phyloP scores from a whole-genome alignment of 2,329 filamentous ascomycete species.

The Arthrobotrys conoides region DNA sequence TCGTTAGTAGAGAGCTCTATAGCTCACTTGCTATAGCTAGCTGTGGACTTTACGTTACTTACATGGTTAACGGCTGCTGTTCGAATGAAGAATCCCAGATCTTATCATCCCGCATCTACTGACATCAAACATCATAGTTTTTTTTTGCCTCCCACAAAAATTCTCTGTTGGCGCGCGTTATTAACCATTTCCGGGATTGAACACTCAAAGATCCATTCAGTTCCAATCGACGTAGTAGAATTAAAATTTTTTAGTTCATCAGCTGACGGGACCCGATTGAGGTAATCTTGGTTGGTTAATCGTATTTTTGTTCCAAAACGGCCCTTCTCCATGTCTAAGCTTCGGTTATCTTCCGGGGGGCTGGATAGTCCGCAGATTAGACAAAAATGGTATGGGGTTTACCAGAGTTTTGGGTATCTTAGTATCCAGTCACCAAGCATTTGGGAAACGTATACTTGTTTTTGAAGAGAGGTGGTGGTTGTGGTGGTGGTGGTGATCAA shows the following conservation, averaged over 20 bases:
- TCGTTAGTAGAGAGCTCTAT: not conserved
- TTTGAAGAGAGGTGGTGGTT: not conserved
- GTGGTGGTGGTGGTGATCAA: not conserved
- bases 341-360: constrained; percentile 61
- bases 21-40: not conserved
- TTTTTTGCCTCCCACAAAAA: constrained; percentile 11
- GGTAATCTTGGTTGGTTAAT: constrained; percentile 6
- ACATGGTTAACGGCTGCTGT: not conserved
- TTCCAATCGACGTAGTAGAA: too few species aligned
- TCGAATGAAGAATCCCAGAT: not conserved
- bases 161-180: constrained; percentile 59
- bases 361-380: constrained; percentile 38
- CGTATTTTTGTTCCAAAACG: constrained; percentile 28
- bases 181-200: constrained; percentile 51
- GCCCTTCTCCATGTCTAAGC: constrained; percentile 59
- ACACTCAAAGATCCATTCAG: not conserved
- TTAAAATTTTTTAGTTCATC: constrained; percentile 32
- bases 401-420: constrained; percentile 34
- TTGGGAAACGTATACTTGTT: constrained; percentile 18
- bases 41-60: too few species aligned
- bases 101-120: not conserved
- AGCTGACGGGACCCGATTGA: constrained; percentile 42
- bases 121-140: not conserved
- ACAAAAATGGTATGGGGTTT: constrained; percentile 21
- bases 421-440: constrained; percentile 44